Conservation (phyloP, 768 basidiomycete genomes). For the Leucocoprinus sp. region DNA sequence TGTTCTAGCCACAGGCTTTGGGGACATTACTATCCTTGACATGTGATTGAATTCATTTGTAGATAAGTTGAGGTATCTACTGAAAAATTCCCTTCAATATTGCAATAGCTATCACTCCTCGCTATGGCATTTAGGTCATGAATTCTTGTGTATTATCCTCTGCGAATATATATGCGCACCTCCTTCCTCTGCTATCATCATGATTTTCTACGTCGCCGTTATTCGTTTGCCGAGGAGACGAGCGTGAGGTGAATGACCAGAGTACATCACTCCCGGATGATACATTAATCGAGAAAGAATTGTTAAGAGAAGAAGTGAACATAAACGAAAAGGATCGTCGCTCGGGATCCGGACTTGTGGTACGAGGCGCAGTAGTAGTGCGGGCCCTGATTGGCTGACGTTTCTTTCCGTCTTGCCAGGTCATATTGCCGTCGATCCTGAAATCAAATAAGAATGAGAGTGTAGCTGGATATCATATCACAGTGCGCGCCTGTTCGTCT, state of each 20-base stretch:
- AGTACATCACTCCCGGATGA: neutral
- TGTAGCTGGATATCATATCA: neutral
- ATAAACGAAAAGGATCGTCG: constrained; percentile 5
- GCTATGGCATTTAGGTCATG: neutral
- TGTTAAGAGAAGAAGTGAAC: neutral
- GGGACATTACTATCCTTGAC: constrained; percentile 1
- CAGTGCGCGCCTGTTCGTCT: neutral
- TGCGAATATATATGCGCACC: neutral
- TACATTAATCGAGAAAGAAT: neutral
- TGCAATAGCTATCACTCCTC: no score
- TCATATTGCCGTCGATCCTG: constrained; percentile 7
- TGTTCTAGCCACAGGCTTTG: constrained; percentile 2
- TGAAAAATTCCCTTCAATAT: neutral
- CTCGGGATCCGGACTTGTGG: neutral
- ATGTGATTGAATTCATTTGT: neutral
- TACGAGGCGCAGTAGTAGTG: neutral
- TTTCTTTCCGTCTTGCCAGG: neutral
- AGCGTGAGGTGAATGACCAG: neutral
- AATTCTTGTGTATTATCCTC: neutral
- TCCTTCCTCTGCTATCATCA: neutral
- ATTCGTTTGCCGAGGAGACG: neutral
- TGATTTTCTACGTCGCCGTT: neutral
- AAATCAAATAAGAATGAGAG: neutral
- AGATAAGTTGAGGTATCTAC: neutral
- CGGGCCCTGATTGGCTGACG: neutral